Percentiles rank a stretch among this genome's conserved stretches.
These are phyloP conservation scores for Nothophoma quercina DNA, from an alignment of 2,329 filamentous ascomycete genomes.

Conservation along the genomic window DNA sequence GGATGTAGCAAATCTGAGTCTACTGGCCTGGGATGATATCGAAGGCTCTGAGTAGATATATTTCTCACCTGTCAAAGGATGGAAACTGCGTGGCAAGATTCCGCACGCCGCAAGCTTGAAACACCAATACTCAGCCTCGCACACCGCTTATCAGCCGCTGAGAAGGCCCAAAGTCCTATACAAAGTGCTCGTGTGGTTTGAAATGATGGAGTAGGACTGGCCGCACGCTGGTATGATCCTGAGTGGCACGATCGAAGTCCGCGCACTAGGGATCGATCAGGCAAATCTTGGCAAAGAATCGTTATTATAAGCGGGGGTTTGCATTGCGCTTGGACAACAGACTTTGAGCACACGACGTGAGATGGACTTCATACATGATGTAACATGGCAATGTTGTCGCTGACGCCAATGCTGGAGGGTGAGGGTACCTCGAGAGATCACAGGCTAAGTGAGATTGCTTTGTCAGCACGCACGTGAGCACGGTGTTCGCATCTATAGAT, in stretches of 20 bases:
- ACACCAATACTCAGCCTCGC: conserved; percentile 5
- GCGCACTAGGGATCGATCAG: conserved; percentile 7
- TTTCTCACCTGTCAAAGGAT: neutral
- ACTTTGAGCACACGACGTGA: neutral
- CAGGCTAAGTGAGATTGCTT: conserved; percentile 5
- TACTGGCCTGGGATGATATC: too few species aligned
- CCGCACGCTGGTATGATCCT: neutral
- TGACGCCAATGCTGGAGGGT: neutral
- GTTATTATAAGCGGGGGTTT: neutral
- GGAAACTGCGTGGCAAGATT: neutral
- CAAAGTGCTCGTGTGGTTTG: too few species aligned
- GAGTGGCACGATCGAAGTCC: conserved; percentile 1
- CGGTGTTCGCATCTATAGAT: too few species aligned
- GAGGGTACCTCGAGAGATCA: too few species aligned
- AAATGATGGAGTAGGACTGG: neutral
- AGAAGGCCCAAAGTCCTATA: too few species aligned
- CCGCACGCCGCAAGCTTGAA: conserved; percentile 2
- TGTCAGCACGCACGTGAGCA: conserved; percentile 16
- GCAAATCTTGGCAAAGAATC: neutral
- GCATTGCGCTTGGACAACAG: neutral
- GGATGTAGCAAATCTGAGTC: too few species aligned
- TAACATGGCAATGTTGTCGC: neutral
- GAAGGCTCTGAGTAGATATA: too few species aligned
- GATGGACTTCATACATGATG: neutral
- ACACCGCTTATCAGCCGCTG: neutral